Base-by-base conservation (phyloP, 148 eudicot genomes). In the Tetragonia tetragonoides region DNA sequence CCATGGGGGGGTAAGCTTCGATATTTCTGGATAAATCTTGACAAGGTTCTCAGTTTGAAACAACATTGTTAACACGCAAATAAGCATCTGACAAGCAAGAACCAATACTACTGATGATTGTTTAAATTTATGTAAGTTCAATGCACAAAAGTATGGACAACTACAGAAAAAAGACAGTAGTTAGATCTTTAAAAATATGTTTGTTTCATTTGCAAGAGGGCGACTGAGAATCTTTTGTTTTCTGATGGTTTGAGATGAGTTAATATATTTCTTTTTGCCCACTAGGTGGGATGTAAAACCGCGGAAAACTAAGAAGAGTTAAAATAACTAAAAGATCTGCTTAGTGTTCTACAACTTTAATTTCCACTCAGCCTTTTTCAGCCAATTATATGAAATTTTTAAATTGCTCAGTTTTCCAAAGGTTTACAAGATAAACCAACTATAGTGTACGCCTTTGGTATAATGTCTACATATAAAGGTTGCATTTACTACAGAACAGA, bases 41-140 rank as follows among this genome's bases (percentile, higher is more conserved):
- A 37, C 38, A 76, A 47, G 49, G 6, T 53, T 66, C 10, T 3
- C 3, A 28, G 41, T 38, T 24, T 65, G 11, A 38, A 21, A 14
- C 10, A 67, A 65, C 5, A 12, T 6, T n/a, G 51, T 20, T 49
- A 20, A 49, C 37, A 17, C 64, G 7, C 10, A 17, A 7, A 28
- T 41, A 75, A 75, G 40, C 62, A 75, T 65, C 42, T 47, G 49
- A n/a, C 47, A 62, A 61, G 6, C 6, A 57, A 51, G 23, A 34
- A 46, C 23, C 72, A 21, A 12, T 21, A 18, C 41, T 16, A 15
- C 46, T 69, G 56, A 4, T 46, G 21, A 6, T 7, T 21, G 7
- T 69, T 68, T 23, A 69, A 46, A 46, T 67, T 18, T 28, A 28
- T 28, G 34, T 28, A 28, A 28, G 34, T 28, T 28, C 34, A 28